Evolutionary conservation across 192 early-diverging fungal genomes (phyloP), one percentile per base, ranked within the genome.

Genomic region (Polychytrium aggregatum): DNA sequence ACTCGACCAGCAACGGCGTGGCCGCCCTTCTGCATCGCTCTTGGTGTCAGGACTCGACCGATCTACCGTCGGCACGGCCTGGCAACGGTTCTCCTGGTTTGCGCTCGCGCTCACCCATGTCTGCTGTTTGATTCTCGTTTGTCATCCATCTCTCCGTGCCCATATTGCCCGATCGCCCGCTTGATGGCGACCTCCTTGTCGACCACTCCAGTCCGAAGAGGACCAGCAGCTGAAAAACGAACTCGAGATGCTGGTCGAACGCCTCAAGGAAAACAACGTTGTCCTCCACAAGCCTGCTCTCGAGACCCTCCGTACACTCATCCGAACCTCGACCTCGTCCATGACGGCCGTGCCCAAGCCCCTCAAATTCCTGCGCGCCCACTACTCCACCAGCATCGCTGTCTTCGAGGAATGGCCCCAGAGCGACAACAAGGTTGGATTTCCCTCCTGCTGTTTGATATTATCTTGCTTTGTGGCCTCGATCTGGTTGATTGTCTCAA

Each of bases 331-430:
- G 7, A 91, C 92, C 2, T 86, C 83, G 47, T 98, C 96, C 37
- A 98, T 98, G 96, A 96, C 96, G 6, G 90, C 91, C n/a, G 96
- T 97, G 3, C 92, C 96, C 41, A 98, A 98, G 63, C 93, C 92
- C 22, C 78, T 98, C 57, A 98, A 98, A 68, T 98, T 86, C 53
- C 64, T 98, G 45, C 78, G 92, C 47, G 81, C 81, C 31, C 86
- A 90, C 47, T 96, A 94, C 64, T 56, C 59, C 38, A 71, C 76
- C 3, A 55, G 97, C 46, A 60, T 67, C 34, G 69, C 70, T 13
- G 61, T 90, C 22, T 86, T 84, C 52, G 76, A 81, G 13, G 62
- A 57, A 11, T 97, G 93, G 93, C 49, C 62, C n/a, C 62, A 71
- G 53, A 70, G 51, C 17, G 72, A 82, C 58, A 79, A 89, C 67